These are phyloP conservation scores for Cornus suecica DNA, from an alignment of 148 eudicot species.

Conservation along the genomic window DNA sequence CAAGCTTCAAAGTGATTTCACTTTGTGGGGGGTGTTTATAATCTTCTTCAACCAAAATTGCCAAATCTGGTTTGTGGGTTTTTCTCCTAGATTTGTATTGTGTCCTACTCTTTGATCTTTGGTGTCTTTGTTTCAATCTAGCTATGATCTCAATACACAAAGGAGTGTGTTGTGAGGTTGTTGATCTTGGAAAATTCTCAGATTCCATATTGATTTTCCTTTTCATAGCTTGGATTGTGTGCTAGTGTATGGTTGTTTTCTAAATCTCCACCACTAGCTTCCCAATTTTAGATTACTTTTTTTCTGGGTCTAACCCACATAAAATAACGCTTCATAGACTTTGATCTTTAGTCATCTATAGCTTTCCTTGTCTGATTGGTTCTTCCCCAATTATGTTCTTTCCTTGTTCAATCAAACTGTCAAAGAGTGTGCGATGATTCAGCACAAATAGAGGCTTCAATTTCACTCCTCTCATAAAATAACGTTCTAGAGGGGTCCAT, in stretches of 20 bases:
- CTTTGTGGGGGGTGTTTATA: neutral
- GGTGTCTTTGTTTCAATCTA: slow-evolving; percentile 15
- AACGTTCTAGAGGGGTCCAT: slow-evolving; percentile 26
- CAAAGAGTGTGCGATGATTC: slow-evolving; percentile 9
- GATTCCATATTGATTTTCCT: slow-evolving; percentile 2
- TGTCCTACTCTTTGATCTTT: slow-evolving; percentile 28
- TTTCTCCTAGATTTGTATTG: slow-evolving; percentile 16
- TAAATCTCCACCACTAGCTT: slow-evolving; percentile 10
- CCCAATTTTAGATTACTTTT: neutral
- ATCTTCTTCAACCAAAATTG: slow-evolving; percentile 9
- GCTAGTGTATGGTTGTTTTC: slow-evolving; percentile 16
- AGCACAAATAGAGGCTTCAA: slow-evolving; percentile 16
- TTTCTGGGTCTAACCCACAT: neutral
- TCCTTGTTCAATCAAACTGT: slow-evolving; percentile 27
- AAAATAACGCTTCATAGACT: slow-evolving; percentile 11
- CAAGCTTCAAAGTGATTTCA: slow-evolving; percentile 24
- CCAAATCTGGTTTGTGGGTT: slow-evolving; percentile 29
- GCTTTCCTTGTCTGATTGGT: slow-evolving; percentile 18
- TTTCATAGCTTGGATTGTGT: neutral
- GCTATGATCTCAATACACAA: neutral
- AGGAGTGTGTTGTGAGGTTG: neutral
- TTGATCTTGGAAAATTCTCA: neutral
- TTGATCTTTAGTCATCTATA: slow-evolving; percentile 22
- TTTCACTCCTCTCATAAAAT: slow-evolving; percentile 30
- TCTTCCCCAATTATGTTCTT: slow-evolving; percentile 27